Base-by-base conservation (phyloP, 2,329 filamentous ascomycete species). In the Clarireedia homoeocarpa region DNA sequence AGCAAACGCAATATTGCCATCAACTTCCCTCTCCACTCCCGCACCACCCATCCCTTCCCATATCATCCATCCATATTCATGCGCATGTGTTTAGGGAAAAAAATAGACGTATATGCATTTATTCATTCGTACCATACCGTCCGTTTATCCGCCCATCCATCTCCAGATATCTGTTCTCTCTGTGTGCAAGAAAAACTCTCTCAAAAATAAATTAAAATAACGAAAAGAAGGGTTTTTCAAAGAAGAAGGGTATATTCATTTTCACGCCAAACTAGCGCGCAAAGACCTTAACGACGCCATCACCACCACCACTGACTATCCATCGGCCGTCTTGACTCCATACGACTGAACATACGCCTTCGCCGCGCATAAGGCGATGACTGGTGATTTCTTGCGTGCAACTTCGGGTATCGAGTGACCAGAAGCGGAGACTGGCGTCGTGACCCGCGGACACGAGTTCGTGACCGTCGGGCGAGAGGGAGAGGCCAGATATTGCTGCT, bases 391-490 rank as follows among this genome's bases (percentile, higher is more conserved):
- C 94, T 71, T 99, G 94, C 4, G 88, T 94, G 74, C 94, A 99
- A 47, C 86, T 88, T 51, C 94, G 84, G 76, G 96, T 99, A 72
- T 99, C 94, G 23, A 99, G 79, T 30, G 88, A 91, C 94, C 94
- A 99, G 80, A 99, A 96, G 27, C 94, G 86, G 56, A 99, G 83
- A 56, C 89, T 94, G 53, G 92, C 92, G 70, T 99, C 94, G 71
- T 99, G 94, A 23, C 94, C 94, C 1, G 91, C 94, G 47, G 91
- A 96, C 49, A 99, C 92, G 10, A 96, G 85, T 75, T 99, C 94
- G 57, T 87, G 85, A 47, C 92, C 91, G 68, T 97, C 92, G 14
- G 92, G 94, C 63, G 90, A 96, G 20, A 99, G 81, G 0, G 90
- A 95, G 5, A 99, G 80, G 26, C 89, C 87, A 1, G 94, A 95